phyloP scores from a whole-genome alignment of 768 basidiomycete species.

The Kwoniella dejecticola region DNA sequence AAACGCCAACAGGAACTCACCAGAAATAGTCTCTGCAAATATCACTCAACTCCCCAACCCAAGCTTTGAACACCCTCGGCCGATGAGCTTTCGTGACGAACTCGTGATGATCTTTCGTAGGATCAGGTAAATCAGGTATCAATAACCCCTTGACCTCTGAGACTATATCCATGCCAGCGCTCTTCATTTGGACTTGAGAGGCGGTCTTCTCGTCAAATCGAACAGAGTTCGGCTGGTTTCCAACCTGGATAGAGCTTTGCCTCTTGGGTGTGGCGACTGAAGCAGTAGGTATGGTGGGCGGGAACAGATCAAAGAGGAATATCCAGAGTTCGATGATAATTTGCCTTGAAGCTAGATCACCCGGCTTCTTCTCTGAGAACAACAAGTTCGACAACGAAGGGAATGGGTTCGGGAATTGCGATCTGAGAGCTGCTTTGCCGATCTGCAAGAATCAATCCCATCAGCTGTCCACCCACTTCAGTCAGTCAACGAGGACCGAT shows the following conservation, averaged over 20 bases:
- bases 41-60: slow-evolving; percentile 80
- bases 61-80: slow-evolving; percentile 72
- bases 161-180: slow-evolving; percentile 25
- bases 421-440: slow-evolving; percentile 87
- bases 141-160: slow-evolving; percentile 35
- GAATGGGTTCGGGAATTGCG: slow-evolving; percentile 84
- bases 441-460: slow-evolving; percentile 58
- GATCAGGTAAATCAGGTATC: slow-evolving; percentile 42
- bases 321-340: slow-evolving; percentile 84
- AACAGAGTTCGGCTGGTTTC: slow-evolving; percentile 34
- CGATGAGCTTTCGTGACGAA: slow-evolving; percentile 56
- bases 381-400: slow-evolving; percentile 77
- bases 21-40: slow-evolving; percentile 74
- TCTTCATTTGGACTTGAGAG: not conserved
- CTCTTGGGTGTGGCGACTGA: not conserved
- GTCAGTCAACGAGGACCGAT: not conserved
- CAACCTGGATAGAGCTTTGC: not conserved
- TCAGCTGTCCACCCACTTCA: not conserved
- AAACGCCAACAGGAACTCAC: slow-evolving; percentile 26
- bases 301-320: slow-evolving; percentile 87
- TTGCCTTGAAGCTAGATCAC: slow-evolving; percentile 85
- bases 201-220: slow-evolving; percentile 27
- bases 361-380: slow-evolving; percentile 97
- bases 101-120: slow-evolving; percentile 52
- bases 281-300: slow-evolving; percentile 45